Percentiles rank a stretch among this genome's conserved stretches.
Conservation (phyloP, 2,329 filamentous ascomycete genomes). For the Penicillium occitanis region DNA sequence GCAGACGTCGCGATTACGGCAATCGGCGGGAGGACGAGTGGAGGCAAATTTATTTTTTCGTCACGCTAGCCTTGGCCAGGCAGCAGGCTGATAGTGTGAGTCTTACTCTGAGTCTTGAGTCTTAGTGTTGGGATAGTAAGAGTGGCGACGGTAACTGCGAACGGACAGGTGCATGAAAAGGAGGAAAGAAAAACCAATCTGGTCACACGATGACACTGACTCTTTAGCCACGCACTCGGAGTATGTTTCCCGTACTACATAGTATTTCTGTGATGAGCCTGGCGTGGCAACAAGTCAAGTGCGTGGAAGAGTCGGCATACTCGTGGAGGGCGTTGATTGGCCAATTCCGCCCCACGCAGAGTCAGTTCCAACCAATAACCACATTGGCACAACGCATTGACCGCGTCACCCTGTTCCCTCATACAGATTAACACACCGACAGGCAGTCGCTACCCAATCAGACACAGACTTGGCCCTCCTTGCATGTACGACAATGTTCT, state of each 20-base stretch:
- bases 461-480: neutral
- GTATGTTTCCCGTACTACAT: neutral
- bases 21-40: slow-evolving; percentile 2
- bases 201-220: slow-evolving; percentile 18
- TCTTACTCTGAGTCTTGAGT: neutral
- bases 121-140: neutral
- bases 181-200: slow-evolving; percentile 2
- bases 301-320: neutral
- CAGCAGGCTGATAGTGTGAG: neutral
- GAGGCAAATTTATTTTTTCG: slow-evolving; percentile 1
- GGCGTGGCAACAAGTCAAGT: slow-evolving; percentile 9
- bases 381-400: neutral
- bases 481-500: slow-evolving; percentile 1
- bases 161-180: slow-evolving; percentile 1
- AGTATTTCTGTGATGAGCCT: neutral
- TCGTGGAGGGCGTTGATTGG: slow-evolving; percentile 4
- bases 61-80: slow-evolving; percentile 1
- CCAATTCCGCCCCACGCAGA: neutral
- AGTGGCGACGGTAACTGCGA: neutral
- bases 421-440: slow-evolving; percentile 1
- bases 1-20: slow-evolving; percentile 10
- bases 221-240: slow-evolving; percentile 3
- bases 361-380: neutral
- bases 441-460: neutral
- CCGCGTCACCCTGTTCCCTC: slow-evolving; percentile 1